Evolutionary conservation across 768 basidiomycete species (phyloP).

Genomic region (Austroboletus eburneus): DNA sequence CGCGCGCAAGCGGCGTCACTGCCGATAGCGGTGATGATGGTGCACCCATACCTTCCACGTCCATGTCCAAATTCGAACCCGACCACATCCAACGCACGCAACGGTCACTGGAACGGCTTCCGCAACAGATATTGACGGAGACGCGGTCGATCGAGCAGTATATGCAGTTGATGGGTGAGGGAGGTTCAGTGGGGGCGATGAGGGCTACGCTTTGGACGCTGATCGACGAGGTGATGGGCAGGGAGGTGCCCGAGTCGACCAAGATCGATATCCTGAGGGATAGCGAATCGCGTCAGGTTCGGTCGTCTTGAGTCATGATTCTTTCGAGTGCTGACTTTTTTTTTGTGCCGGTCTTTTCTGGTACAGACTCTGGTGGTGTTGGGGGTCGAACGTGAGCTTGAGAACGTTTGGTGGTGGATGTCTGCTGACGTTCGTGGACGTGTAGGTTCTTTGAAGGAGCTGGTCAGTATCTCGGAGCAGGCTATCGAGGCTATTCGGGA

Average conservation of each 20-base stretch:
- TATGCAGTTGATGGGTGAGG: conserved; percentile 32
- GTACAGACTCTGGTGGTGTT: conserved; percentile 43
- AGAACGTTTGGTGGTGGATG: not conserved
- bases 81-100: conserved; percentile 20
- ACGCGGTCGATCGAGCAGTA: conserved; percentile 39
- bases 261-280: conserved; percentile 43
- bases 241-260: conserved; percentile 29
- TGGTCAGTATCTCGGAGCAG: conserved; percentile 33
- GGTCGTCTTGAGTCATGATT: too few relatives aligned
- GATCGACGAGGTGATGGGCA: conserved; percentile 38
- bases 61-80: conserved; percentile 3
- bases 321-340: not conserved
- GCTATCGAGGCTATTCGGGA: conserved; percentile 29
- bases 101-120: conserved; percentile 36
- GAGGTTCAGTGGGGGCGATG: conserved; percentile 1
- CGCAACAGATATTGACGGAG: conserved; percentile 35
- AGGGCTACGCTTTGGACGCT: conserved; percentile 28
- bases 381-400: conserved; percentile 42
- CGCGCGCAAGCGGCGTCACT: not conserved
- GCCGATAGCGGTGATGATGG: not conserved
- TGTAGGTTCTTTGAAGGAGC: conserved; percentile 31
- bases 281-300: conserved; percentile 39
- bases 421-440: not conserved
- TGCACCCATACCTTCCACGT: not conserved
- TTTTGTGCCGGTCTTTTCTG: conserved; percentile 34